Conservation (phyloP, 345 rosid species). For the Gossypium sturtianum region DNA sequence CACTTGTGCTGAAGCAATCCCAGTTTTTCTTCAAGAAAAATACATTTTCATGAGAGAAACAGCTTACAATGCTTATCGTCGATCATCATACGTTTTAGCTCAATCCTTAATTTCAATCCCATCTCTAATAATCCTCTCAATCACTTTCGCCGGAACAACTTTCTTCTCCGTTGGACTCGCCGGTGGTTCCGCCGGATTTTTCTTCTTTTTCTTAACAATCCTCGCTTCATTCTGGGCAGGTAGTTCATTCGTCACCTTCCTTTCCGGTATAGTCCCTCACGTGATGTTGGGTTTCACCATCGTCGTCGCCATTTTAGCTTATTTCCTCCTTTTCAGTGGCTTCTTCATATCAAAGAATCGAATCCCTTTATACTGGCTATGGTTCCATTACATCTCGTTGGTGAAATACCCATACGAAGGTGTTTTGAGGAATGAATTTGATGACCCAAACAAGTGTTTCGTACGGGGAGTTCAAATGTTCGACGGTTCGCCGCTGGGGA, state of each 20-base stretch:
- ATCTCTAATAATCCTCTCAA: conserved; percentile 54
- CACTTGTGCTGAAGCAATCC: conserved; percentile 93
- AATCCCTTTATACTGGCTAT: conserved; percentile 73
- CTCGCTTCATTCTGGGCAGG: conserved; percentile 91
- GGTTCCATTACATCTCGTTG: conserved; percentile 87
- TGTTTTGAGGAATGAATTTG: conserved; percentile 60
- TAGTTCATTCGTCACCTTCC: conserved; percentile 84
- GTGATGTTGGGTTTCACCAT: conserved; percentile 85
- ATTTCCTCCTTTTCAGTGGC: conserved; percentile 86
- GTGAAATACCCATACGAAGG: conserved; percentile 84
- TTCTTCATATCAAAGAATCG: conserved; percentile 80
- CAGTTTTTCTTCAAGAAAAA: conserved; percentile 83
- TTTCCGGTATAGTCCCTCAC: conserved; percentile 79
- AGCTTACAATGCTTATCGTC: conserved; percentile 81
- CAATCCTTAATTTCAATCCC: conserved; percentile 71
- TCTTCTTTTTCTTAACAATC: conserved; percentile 61
- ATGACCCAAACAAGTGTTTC: conserved; percentile 56
- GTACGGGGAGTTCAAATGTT: conserved; percentile 78
- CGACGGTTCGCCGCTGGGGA: conserved; percentile 65
- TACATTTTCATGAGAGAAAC: conserved; percentile 98
- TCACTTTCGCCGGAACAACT: conserved; percentile 63
- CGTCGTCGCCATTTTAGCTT: conserved; percentile 74
- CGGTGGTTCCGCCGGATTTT: conserved; percentile 64
- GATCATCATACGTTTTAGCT: conserved; percentile 87
- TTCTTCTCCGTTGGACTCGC: conserved; percentile 77